Conservation (phyloP, 2,329 filamentous ascomycete genomes). For the Phialophora verrucosa region DNA sequence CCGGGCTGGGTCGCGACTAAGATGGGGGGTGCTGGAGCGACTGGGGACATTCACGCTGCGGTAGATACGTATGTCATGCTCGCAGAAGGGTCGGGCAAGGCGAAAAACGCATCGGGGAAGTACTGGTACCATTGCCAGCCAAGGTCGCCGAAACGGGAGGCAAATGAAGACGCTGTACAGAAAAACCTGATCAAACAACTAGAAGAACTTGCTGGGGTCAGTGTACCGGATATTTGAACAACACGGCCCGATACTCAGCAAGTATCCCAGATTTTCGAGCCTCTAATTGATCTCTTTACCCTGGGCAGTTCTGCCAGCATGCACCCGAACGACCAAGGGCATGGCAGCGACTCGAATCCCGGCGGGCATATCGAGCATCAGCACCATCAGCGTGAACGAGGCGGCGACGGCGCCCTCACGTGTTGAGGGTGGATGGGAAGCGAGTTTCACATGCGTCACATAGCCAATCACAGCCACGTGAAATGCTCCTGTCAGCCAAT, state of each 20-base stretch:
- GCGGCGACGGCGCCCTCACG: not conserved
- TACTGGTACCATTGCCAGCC: constrained; percentile 49
- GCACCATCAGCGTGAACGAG: not conserved
- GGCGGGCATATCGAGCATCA: not conserved
- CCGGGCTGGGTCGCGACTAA: constrained; percentile 61
- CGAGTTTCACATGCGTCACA: not conserved
- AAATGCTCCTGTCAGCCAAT: not conserved
- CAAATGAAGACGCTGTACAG: constrained; percentile 51
- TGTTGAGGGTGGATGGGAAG: too few species aligned
- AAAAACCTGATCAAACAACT: constrained; percentile 51
- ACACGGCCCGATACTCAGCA: not conserved
- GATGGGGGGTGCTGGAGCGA: constrained; percentile 58
- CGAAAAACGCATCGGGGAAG: constrained; percentile 44
- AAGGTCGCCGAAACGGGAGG: constrained; percentile 41
- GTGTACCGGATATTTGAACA: constrained; percentile 20
- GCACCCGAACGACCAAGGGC: not conserved
- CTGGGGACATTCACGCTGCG: constrained; percentile 55
- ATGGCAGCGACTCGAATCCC: not conserved
- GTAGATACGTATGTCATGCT: constrained; percentile 58
- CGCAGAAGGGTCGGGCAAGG: constrained; percentile 49
- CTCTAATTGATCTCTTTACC: not conserved
- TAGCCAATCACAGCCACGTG: not conserved
- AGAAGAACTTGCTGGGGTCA: constrained; percentile 40
- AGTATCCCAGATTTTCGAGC: not conserved
- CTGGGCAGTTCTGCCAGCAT: not conserved